Base-by-base conservation (phyloP, 73 alveolate genomes). In the Tetrahymena borealis region DNA sequence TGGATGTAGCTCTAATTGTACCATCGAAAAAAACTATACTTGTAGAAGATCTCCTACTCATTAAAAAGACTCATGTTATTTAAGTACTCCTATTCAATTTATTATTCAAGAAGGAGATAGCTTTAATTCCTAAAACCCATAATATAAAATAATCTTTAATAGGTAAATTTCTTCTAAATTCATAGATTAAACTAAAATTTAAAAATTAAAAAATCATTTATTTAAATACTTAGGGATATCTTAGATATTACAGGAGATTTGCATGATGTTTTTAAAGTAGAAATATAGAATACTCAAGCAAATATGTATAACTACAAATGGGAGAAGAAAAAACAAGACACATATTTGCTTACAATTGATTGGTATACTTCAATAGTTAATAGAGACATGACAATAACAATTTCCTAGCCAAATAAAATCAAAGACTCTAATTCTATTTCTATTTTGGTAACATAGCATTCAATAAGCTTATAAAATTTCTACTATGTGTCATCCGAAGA, bases 1-100 rank as follows among this genome's bases (percentile, higher is more conserved):
- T 95, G 97, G 97, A 2, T 95, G 97, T 39, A 38, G 91, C 20
- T 41, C 60, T 31, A 42, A 33, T 31, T 91, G 94, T 33, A 32
- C 6, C 6, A 91, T 91, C 9, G 94, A 91, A 91, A 60, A 60
- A 35, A n/a, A 60, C 9, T 60, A 60, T 60, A 60, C 28, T n/a
- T 60, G 85, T 60, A 60, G 28, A 60, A 60, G 28, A 35, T 35
- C 28, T 3, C n/a, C n/a, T 60, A 60, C n/a, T 60, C 28, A 60
- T 7, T 1, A 18, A 60, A 24, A 60, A 15, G 85, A 60, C 28
- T 24, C 85, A 60, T 60, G 85, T 18, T 60, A 60, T n/a, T 18
- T 60, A 13, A 60, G 85, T 60, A 60, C 85, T 60, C 85, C 85
- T 60, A 60, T 60, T 60, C n/a, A 32, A 4, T 60, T 60, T 16